Base-by-base conservation (phyloP, 202 grass and related monocot species). In the Setaria viridis region DNA sequence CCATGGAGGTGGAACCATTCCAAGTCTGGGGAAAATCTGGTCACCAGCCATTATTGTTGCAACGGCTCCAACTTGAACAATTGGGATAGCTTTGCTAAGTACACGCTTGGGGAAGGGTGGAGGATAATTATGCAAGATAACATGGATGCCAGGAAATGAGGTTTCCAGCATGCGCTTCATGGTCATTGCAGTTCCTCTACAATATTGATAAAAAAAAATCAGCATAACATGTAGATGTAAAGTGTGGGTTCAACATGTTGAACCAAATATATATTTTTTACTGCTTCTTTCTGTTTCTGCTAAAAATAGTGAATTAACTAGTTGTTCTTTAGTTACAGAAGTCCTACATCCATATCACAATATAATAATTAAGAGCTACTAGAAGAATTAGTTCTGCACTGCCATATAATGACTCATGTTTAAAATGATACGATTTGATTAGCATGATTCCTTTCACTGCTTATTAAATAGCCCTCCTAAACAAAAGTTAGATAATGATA, bases 81-180 rank as follows among this genome's bases (percentile, higher is more conserved):
- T 85, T 39, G 96, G 96, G 58, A 99, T 85, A 62, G 62, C 76
- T 90, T 99, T 99, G 87, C 88, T 86, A 10, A 99, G 88, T 20
- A 96, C 81, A 33, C 93, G 96, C 79, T 96, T 99, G 42, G 96
- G 91, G 55, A 94, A 93, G 6, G 96, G 81, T 54, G 96, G 88
- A 58, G 96, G 96, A 63, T 96, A 96, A 84, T 99, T 99, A 59
- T 84, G 86, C 81, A 99, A 89, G 75, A 99, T 85, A 70, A 99
- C 93, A 56, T 94, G 75, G 41, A 99, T 94, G 59, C 93, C 90
- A 56, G 93, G 96, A 92, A 94, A 99, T 54, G 90, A 92, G 43
- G 91, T 86, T 83, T 99, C 96, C 72, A 99, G 85, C 93, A 99
- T 96, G 86, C 91, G 93, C 69, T 88, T 93, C 93, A 92, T 94